Percentiles rank a stretch among this genome's conserved stretches.
Conservation (phyloP, 129 eudicot species). For the Flaveria trinervia region DNA sequence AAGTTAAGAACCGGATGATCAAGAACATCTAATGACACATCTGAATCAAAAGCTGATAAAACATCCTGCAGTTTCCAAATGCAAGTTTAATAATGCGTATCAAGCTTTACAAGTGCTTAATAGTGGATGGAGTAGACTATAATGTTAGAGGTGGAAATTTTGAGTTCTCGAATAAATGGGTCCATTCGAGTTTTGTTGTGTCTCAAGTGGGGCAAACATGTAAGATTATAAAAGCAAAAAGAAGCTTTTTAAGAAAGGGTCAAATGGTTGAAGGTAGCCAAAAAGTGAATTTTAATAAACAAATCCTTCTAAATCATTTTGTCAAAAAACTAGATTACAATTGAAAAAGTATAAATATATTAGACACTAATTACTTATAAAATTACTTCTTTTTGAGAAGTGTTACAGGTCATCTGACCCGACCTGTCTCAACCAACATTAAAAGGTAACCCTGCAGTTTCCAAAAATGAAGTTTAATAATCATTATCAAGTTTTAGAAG, state of each 20-base stretch:
- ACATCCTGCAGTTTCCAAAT: conserved; percentile 50
- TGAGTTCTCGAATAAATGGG: not conserved
- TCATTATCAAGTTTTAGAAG: not conserved
- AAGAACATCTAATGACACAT: conserved; percentile 65
- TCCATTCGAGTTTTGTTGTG: not conserved
- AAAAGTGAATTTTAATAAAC: not conserved
- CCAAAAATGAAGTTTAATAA: not conserved
- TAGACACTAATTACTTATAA: not conserved
- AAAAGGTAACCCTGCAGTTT: not conserved
- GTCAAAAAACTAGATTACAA: not conserved
- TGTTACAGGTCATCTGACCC: not conserved
- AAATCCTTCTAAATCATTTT: not conserved
- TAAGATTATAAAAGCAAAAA: not conserved
- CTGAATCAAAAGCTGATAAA: conserved; percentile 75
- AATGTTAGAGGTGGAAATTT: not conserved
- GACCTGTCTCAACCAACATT: not conserved
- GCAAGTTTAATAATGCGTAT: not conserved
- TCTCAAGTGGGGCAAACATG: not conserved
- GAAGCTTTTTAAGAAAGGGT: not conserved
- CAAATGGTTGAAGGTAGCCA: not conserved
- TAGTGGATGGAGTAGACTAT: not conserved
- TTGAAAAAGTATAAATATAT: not conserved
- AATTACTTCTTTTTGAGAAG: not conserved
- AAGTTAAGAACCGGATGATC: conserved; percentile 83
- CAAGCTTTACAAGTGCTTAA: not conserved